Conservation (phyloP, 2,329 filamentous ascomycete species). For the Sarocladium brachiariae region DNA sequence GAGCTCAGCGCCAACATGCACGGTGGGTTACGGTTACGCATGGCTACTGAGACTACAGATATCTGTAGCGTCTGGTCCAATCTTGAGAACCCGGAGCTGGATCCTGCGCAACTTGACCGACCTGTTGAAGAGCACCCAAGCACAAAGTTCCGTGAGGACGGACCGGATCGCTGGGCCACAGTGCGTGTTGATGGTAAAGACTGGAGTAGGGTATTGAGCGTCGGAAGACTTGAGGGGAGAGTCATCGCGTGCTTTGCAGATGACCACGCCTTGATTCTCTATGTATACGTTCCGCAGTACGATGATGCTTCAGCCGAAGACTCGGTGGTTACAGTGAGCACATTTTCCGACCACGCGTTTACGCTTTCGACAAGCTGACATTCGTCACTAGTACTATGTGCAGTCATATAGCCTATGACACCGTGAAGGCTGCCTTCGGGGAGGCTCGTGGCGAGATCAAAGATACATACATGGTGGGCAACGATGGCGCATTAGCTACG, state of each 20-base stretch:
- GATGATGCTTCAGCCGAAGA: slow-evolving; percentile 61
- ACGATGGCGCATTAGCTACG: too few relatives aligned
- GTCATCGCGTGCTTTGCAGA: slow-evolving; percentile 89
- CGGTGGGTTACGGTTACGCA: slow-evolving; percentile 71
- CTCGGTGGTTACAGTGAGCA: slow-evolving; percentile 66
- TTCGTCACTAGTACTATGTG: slow-evolving; percentile 31
- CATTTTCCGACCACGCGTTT: background rate
- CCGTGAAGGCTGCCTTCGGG: too few relatives aligned
- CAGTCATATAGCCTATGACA: slow-evolving; percentile 33
- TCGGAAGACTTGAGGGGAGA: slow-evolving; percentile 78
- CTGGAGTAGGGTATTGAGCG: slow-evolving; percentile 90
- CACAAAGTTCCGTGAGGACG: slow-evolving; percentile 67
- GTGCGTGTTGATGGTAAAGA: slow-evolving; percentile 90
- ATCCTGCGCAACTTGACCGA: slow-evolving; percentile 66
- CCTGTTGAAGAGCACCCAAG: slow-evolving; percentile 75
- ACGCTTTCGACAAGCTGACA: slow-evolving; percentile 17
- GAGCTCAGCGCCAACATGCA: slow-evolving; percentile 94
- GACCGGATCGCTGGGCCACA: slow-evolving; percentile 78
- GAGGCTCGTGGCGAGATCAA: too few relatives aligned
- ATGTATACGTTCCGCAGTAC: slow-evolving; percentile 70
- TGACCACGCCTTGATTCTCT: slow-evolving; percentile 73
- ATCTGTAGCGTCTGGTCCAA: slow-evolving; percentile 83
- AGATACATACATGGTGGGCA: too few relatives aligned
- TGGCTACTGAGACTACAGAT: slow-evolving; percentile 75
- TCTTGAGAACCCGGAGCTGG: slow-evolving; percentile 80